Base-by-base conservation (phyloP, 2,329 filamentous ascomycete species). In the Claviceps purpurea region DNA sequence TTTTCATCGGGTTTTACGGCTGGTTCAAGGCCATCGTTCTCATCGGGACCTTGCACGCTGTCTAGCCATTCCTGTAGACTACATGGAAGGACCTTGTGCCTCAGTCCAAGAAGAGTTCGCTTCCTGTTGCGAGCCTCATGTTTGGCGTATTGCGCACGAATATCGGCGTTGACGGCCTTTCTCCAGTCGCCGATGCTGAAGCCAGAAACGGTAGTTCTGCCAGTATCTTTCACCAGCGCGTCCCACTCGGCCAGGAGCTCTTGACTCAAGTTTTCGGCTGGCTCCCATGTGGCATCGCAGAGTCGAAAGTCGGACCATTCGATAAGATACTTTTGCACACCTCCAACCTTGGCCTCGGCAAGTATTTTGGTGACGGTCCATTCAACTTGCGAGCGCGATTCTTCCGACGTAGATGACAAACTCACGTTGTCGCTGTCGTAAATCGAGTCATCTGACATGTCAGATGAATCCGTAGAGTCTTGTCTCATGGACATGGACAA, bases 331-430 rank as follows among this genome's bases (percentile, higher is more conserved):
- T 56, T 57, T 2, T 52, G 51, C 22, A 55, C 47, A 3, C 61
- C 64, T 3, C 60, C 54, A 3, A 65, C 53, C 4, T 57, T 50
- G 7, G 64, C 67, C 55, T 80, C 72, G 0, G 73, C 72, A 5
- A 82, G 65, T 42, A 84, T 73, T 11, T 65, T 64, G 42, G 77
- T 73, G 5, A 82, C 72, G 5, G 66, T 61, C 61, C 74, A 82
- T 54, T 75, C 73, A 5, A 70, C 63, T 16, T 72, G 66, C 10
- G 67, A 62, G 20, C 20, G 16, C 6, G 60, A 57, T 20, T 64
- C 61, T 14, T 61, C 61, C 11, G 64, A 55, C 3, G 68, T 67
- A 10, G 68, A 70, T 3, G 63, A 58, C 26, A 68, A 22, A 4
- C 64, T 68, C 18, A 61, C 52, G n/a, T 55, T 57, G 37, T 69